Conservation (phyloP, 1,284 basidiomycete species). For the Irpex sp. region DNA sequence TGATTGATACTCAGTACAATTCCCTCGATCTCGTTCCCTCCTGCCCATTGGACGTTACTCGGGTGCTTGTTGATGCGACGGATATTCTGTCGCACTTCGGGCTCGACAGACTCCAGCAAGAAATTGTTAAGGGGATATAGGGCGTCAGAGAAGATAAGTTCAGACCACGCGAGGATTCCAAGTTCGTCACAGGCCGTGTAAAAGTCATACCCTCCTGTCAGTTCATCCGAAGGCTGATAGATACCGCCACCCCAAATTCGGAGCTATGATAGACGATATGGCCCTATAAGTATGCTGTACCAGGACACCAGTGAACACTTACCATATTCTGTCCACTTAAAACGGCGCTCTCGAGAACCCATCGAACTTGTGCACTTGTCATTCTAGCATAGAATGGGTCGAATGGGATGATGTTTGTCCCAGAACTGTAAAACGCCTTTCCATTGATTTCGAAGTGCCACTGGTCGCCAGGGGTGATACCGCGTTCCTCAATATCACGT, state of each 20-base stretch:
- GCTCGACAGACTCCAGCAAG: conserved; percentile 45
- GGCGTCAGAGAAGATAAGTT: conserved; percentile 58
- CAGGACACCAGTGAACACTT: conserved; percentile 5
- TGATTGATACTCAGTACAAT: conserved; percentile 39
- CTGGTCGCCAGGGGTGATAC: conserved; percentile 53
- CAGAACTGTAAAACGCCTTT: conserved; percentile 47
- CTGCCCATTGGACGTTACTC: conserved; percentile 56
- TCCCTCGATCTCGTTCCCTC: conserved; percentile 57
- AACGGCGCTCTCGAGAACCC: conserved; percentile 52
- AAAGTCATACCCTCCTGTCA: conserved; percentile 50
- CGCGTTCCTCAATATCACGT: conserved; percentile 37
- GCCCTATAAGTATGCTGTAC: not conserved
- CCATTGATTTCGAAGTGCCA: conserved; percentile 58
- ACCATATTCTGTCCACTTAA: conserved; percentile 57
- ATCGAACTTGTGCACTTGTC: conserved; percentile 44
- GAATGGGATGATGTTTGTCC: conserved; percentile 56
- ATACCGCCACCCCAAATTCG: conserved; percentile 55
- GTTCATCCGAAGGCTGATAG: conserved; percentile 30
- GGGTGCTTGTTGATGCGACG: conserved; percentile 50
- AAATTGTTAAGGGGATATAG: conserved; percentile 53
- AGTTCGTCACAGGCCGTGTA: conserved; percentile 58
- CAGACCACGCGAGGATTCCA: conserved; percentile 61
- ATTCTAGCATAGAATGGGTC: conserved; percentile 53
- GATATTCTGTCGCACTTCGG: conserved; percentile 56
- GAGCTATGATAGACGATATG: conserved; percentile 27